These are phyloP conservation scores for Populus trichocarpa DNA, from an alignment of 441 rosid species.

Conservation along the genomic window DNA sequence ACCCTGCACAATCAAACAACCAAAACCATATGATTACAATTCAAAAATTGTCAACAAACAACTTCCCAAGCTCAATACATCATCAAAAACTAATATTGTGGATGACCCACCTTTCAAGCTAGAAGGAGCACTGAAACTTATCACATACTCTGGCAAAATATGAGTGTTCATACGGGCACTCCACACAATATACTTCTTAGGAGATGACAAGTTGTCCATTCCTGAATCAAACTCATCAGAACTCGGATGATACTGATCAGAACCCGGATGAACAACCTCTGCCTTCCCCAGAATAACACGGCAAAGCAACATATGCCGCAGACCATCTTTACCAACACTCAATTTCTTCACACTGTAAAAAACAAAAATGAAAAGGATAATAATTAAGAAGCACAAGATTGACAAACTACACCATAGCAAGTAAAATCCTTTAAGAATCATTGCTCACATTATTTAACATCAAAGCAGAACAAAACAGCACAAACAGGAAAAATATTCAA, in stretches of 20 bases:
- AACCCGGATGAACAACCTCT: slow-evolving; percentile 57
- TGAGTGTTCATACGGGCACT: slow-evolving; percentile 64
- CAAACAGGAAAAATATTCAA: not conserved
- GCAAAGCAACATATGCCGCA: slow-evolving; percentile 61
- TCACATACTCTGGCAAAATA: slow-evolving; percentile 56
- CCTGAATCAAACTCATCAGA: slow-evolving; percentile 67
- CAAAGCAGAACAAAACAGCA: not conserved
- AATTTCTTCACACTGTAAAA: slow-evolving; percentile 41
- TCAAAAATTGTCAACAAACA: not conserved
- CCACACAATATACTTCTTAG: slow-evolving; percentile 72
- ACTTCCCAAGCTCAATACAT: not conserved
- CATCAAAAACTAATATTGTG: not conserved
- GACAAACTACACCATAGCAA: not conserved
- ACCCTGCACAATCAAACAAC: slow-evolving; percentile 32
- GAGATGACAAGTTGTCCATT: slow-evolving; percentile 45
- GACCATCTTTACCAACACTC: slow-evolving; percentile 43
- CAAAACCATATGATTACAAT: slow-evolving; percentile 3
- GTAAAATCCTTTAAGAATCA: not conserved
- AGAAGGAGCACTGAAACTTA: slow-evolving; percentile 55
- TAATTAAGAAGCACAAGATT: not conserved
- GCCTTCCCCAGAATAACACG: slow-evolving; percentile 63
- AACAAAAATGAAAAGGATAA: not conserved
- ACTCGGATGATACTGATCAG: slow-evolving; percentile 50
- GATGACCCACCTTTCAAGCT: slow-evolving; percentile 41
- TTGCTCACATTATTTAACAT: not conserved